Base-by-base conservation (phyloP, 345 rosid species). In the Eucalyptus decipiens region DNA sequence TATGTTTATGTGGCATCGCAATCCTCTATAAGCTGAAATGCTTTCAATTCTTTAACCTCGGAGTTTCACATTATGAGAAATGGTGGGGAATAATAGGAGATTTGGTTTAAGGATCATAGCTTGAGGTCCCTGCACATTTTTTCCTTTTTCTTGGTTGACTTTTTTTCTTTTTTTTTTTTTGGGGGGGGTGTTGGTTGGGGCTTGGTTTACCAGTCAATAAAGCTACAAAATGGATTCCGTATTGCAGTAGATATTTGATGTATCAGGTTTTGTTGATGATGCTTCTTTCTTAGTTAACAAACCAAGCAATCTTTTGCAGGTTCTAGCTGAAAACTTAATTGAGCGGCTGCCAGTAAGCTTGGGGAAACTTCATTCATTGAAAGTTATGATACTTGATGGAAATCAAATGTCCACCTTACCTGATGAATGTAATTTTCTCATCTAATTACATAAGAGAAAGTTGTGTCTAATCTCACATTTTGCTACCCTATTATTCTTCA, bases 281-380 rank as follows among this genome's bases (percentile, higher is more conserved):
- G 56, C 17, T 40, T 24, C 19, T 51, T 47, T 49, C 17, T 37
- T 91, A 32, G 80, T 76, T 76, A 76, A 65, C 40, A 65, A n/a
- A 76, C 83, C 28, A 37, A 90, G 54, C 72, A 34, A 83, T 40
- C 47, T 83, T 90, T 90, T 90, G 90, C 95, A 97, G 99, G 91
- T 97, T 21, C 87, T 97, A 91, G 95, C 95, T 88, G 94, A 93
- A 90, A 97, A 97, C 92, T 90, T 91, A 86, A 94, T 97, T 65
- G 95, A 94, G 89, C 93, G 93, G 51, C 94, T 97, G 85, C 99
- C 99, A 5, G 90, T 93, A 69, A 97, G 94, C 90, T 89, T 97
- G 90, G 99, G 99, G 91, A 97, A 96, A 85, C 98, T 97, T 93
- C 97, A 97, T 52, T 95, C 97, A 85, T 93, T 97, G 34, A 97